Base-by-base conservation (phyloP, 176 grass and related monocot genomes). In the Juncus inflexus region DNA sequence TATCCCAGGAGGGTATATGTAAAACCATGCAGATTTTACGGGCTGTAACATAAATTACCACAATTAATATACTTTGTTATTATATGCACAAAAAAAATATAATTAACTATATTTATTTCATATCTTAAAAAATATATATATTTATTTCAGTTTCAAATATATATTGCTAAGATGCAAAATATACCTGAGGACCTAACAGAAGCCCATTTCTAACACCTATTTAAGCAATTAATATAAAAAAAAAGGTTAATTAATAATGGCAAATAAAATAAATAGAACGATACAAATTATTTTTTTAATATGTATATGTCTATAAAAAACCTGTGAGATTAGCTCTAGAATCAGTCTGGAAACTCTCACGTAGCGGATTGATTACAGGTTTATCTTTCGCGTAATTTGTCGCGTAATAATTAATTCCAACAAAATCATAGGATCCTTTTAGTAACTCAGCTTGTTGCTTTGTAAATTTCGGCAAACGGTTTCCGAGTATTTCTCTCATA, bases 331-430 rank as follows among this genome's bases (percentile, higher is more conserved):
- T 84, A 53, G 61, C 64, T 19, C 75, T 40, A 42, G 58, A 67
- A 77, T 95, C 86, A 13, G 78, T 47, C 0, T 56, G 6, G n/a
- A 84, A 95, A 12, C 77, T 71, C 0, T 12, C 1, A 0, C 12
- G 35, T 15, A 77, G 43, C 2, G 9, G 12, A 64, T 75, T 72
- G 15, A 52, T 36, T 14, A 76, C 52, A 3, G 83, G 69, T n/a
- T 50, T 7, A 15, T 10, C 15, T 51, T 14, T 35, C 9, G 76
- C 68, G 52, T 65, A 95, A 53, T 78, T 72, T 13, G 80, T 7
- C 12, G 83, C 86, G 69, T 86, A 95, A 62, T 95, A 95, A 68
- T 95, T 95, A 15, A 90, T n/a, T 28, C 86, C 86, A 50, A 90
- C 35, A 70, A 90, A 95, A 50, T 95, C 83, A 9, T 83, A 74